phyloP scores from a whole-genome alignment of 2,329 filamentous ascomycete genomes.

The Aspergillus niger region DNA sequence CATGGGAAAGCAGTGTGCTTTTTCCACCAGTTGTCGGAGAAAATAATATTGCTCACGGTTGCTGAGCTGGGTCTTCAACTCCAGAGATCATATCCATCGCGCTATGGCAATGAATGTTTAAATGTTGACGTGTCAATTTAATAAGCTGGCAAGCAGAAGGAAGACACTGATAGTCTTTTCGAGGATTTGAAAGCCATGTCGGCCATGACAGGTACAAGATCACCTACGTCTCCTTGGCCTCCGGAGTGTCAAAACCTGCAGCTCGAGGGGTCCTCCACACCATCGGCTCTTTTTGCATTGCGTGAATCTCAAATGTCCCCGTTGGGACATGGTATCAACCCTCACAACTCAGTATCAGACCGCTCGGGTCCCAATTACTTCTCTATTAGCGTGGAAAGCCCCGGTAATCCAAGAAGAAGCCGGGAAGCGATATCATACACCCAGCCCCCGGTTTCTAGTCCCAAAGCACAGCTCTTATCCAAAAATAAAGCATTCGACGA shows the following conservation, averaged over 20 bases:
- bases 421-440: constrained; percentile 72
- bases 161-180: background rate
- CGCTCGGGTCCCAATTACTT: constrained; percentile 80
- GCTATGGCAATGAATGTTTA: constrained; percentile 22
- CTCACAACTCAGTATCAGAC: constrained; percentile 22
- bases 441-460: constrained; percentile 64
- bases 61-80: background rate
- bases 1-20: background rate
- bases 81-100: background rate
- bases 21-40: background rate
- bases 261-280: constrained; percentile 22
- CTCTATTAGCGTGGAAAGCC: constrained; percentile 66
- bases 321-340: constrained; percentile 21
- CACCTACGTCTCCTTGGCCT: constrained; percentile 38
- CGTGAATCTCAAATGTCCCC: constrained; percentile 26
- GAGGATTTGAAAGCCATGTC: constrained; percentile 23
- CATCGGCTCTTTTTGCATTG: constrained; percentile 23
- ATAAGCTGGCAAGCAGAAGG: constrained; percentile 11
- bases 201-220: constrained; percentile 37
- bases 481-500: constrained; percentile 81
- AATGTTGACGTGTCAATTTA: constrained; percentile 11
- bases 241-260: constrained; percentile 27
- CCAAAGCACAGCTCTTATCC: constrained; percentile 27
- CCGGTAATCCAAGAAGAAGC: constrained; percentile 65
- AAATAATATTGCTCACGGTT: background rate